These are phyloP conservation scores for Zygosaccharomyces pseudobailii DNA, from an alignment of 1,139 yeast genomes.

Conservation along the genomic window DNA sequence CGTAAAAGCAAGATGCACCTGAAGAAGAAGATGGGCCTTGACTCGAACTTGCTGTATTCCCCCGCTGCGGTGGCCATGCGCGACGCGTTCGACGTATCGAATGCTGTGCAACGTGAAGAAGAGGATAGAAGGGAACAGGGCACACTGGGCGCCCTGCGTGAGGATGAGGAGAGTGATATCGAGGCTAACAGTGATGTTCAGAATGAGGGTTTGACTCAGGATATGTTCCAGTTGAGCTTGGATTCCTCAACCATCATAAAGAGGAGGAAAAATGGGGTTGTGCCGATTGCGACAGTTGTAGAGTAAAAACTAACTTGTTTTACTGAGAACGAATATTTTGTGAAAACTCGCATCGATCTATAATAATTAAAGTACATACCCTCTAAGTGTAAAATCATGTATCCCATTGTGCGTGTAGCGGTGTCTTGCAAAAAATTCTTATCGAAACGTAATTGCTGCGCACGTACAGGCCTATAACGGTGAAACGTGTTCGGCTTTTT, in stretches of 20 bases:
- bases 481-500: too few species aligned
- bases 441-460: too few species aligned
- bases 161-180: conserved; percentile 21
- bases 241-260: conserved; percentile 79
- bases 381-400: not conserved
- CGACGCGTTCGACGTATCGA: conserved; percentile 91
- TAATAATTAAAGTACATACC: not conserved
- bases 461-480: too few species aligned
- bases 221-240: conserved; percentile 60
- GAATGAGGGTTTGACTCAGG: conserved; percentile 16
- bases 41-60: conserved; percentile 44
- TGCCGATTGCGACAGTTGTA: conserved; percentile 19
- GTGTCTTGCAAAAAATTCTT: too few species aligned
- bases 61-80: conserved; percentile 91
- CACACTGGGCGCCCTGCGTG: conserved; percentile 17
- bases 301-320: not conserved
- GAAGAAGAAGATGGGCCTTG: conserved; percentile 13
- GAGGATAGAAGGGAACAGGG: conserved; percentile 53
- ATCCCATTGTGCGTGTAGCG: too few species aligned
- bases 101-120: conserved; percentile 90
- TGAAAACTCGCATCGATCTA: not conserved
- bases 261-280: conserved; percentile 48
- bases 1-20: conserved; percentile 12
- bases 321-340: too few species aligned
- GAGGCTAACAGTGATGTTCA: conserved; percentile 15